Percentiles rank a stretch among this genome's conserved stretches.
phyloP scores from a whole-genome alignment of 2,329 filamentous ascomycete species.

The Ascochyta koolunga region DNA sequence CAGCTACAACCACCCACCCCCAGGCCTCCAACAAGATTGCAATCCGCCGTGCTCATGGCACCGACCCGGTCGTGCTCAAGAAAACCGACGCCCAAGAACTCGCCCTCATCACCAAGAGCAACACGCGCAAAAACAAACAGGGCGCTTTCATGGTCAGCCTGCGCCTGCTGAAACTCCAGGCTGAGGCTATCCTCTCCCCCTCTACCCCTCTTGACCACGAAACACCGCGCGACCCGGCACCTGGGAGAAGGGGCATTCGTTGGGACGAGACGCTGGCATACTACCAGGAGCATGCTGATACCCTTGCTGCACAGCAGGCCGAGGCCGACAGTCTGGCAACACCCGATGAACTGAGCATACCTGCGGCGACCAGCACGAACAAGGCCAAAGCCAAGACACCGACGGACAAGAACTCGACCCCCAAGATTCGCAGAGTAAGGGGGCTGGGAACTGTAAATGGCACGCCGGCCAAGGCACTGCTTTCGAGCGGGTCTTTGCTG shows the following conservation, averaged over 20 bases:
- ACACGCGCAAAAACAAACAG: slow-evolving; percentile 59
- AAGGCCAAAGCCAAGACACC: slow-evolving; percentile 28
- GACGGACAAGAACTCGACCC: slow-evolving; percentile 38
- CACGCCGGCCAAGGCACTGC: slow-evolving; percentile 46
- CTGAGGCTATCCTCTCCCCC: slow-evolving; percentile 32
- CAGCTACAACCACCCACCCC: slow-evolving; percentile 22
- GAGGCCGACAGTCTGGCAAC: slow-evolving; percentile 41
- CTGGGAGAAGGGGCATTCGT: slow-evolving; percentile 45
- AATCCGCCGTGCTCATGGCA: slow-evolving; percentile 51
- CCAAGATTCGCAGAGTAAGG: slow-evolving; percentile 39
- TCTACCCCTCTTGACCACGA: slow-evolving; percentile 14
- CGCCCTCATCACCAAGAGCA: slow-evolving; percentile 52
- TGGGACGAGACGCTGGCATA: slow-evolving; percentile 57
- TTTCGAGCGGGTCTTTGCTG: slow-evolving; percentile 37
- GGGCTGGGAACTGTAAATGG: slow-evolving; percentile 46
- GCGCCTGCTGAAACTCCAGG: slow-evolving; percentile 51
- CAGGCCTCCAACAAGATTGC: slow-evolving; percentile 51
- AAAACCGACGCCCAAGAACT: slow-evolving; percentile 57
- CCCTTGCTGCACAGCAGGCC: slow-evolving; percentile 30
- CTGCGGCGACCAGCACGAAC: slow-evolving; percentile 24
- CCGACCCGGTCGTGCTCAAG: slow-evolving; percentile 53
- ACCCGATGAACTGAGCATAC: slow-evolving; percentile 40
- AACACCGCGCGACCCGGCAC: slow-evolving; percentile 23
- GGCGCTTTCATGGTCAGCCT: slow-evolving; percentile 52
- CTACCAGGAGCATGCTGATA: slow-evolving; percentile 50